Evolutionary conservation across 2,329 filamentous ascomycete genomes (phyloP), one percentile per base, ranked within the genome.

Genomic region (Ceratocystis destructans): DNA sequence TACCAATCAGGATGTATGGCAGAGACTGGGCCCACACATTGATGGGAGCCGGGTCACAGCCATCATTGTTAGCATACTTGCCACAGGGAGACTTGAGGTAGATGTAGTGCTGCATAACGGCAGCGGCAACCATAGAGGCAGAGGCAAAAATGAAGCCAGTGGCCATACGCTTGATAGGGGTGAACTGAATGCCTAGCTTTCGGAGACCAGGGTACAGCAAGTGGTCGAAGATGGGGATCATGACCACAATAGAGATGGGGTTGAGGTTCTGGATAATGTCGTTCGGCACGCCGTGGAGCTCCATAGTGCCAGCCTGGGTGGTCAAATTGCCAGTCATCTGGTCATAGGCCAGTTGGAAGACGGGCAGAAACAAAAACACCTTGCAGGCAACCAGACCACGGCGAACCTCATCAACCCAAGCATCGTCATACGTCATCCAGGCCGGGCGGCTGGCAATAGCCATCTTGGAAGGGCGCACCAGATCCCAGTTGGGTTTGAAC

Each of bases 401-500:
- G 64, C 80, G 80, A 62, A 91, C 84, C 73, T 92, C 87, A 72
- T 90, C 88, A 44, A 93, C 88, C 88, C 88, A 93, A 64, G 83
- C 83, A 70, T 93, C 89, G 69, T 93, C 88, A 70, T 90, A 91
- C 0, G 85, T 88, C 86, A 92, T 91, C 87, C 87, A 92, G 0
- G 66, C 50, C 0, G 88, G 88, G 65, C 85, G 84, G 69, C 79
- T 73, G 1, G 74, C 74, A 46, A 80, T 76, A 8, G 80, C 76
- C 5, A 89, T 78, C 45, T 79, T 77, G 72, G 84, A 87, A 2
- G 88, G 88, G 76, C 88, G 89, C 68, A 84, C 83, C 3, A 78
- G 72, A 31, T 89, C 83, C 84, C 87, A 90, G 76, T 88, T 75
- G 55, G 84, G 75, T 1, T 83, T 84, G 73, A 87, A 87, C 67